Evolutionary conservation across 1,284 basidiomycete species (phyloP), one percentile per base, ranked within the genome.

Genomic region (Puccinia novopanici): DNA sequence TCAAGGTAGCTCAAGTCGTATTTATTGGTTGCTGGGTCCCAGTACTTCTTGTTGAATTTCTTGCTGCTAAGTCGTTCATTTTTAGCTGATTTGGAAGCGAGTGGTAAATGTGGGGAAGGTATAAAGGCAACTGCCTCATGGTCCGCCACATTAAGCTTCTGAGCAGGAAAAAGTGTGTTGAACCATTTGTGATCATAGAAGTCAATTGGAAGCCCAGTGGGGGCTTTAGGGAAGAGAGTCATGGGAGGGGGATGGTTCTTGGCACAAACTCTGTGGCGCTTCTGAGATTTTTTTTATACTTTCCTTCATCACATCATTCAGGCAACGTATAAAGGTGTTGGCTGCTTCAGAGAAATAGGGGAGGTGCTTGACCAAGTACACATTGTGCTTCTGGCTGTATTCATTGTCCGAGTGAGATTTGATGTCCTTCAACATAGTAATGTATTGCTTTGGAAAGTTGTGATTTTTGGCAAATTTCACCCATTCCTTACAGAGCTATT

Each of bases 41-140:
- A 79, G 45, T 71, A 17, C 8, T 79, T 79, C 42, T 79, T 37
- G 19, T n/a, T 45, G 27, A 79, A 79, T n/a, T 37, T 55, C n/a
- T 57, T 59, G 55, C 70, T 67, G 8, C 3, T 50, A 2, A 79
- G 40, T 15, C 48, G 54, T 61, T 79, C 76, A 55, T 79, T 54
- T 5, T 52, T 17, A 1, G 13, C 9, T 12, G 48, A 34, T 34
- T 34, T 40, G 19, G 19, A 10, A 13, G 12, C 0, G 22, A 68
- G 24, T 9, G 72, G 37, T n/a, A 17, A 9, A 9, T 19, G 4
- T 4, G 72, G 72, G 57, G 57, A 24, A n/a, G n/a, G 9, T 3
- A 75, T 8, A 27, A 75, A 75, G 17, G 72, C 72, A 40, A 75
- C 55, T 10, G 10, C 6, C 12, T 24, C n/a, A 42, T 57, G n/a